Evolutionary conservation across 805 yeast species (phyloP), one percentile per base, ranked within the genome.

Genomic region (Ogataea nitratoaversa): DNA sequence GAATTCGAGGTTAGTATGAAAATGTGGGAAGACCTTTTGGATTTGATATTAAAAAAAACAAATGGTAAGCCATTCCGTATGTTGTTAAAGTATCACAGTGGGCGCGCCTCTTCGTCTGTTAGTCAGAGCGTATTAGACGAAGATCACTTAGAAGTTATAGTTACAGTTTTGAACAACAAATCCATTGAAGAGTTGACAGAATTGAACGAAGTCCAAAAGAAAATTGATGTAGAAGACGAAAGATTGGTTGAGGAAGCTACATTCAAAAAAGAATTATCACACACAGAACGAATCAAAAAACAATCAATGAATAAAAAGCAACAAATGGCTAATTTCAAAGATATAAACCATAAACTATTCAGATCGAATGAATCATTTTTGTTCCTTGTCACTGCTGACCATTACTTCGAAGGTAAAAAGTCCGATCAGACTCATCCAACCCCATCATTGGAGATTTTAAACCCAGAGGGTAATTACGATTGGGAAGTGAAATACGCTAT

Each of bases 1-100:
- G 95, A 88, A 57, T 84, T 87, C 58, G 74, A 70, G 47, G 56
- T 74, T 16, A 79, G 89, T 6, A 50, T 84, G 44, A 57, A 67
- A 9, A 56, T 86, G 2, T 68, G 84, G 64, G 59, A 65, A n/a
- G 58, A 64, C 16, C 31, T 80, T 2, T 45, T 83, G 41, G 63
- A 70, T 19, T 43, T 51, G 3, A 60, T 78, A 20, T 56, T 59
- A 0, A 43, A 50, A 5, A 52, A 62, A 3, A 54, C 56, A 8
- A 50, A 65, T 2, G 54, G 61, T 8, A 46, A 54, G 25, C 63
- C 74, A 2, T 67, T 66, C 41, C 60, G 76, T 38, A 40, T 72
- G 38, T 53, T 63, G 9, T 36, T 61, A 1, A 50, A 37, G n/a
- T 41, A 41, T 17, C n/a, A n/a, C n/a, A 30, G 12, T n/a, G 34